Base-by-base conservation (phyloP, 2,329 filamentous ascomycete species). In the Metarhizium album region DNA sequence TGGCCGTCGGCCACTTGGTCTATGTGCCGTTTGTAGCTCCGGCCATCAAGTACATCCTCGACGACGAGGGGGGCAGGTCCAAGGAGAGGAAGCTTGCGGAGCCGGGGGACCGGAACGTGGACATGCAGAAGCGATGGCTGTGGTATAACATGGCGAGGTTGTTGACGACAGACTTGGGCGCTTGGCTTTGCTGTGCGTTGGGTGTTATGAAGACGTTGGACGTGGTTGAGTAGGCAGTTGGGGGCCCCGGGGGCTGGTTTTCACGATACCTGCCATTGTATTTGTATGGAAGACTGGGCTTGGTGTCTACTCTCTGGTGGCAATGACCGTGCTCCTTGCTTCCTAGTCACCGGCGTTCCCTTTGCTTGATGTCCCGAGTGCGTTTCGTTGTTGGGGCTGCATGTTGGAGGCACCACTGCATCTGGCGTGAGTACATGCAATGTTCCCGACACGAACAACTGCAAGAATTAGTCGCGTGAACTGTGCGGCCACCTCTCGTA, bases 11-110 rank as follows among this genome's bases (percentile, higher is more conserved):
- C 0, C 68, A 70, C 49, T 38, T 70, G 33, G 56, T 57, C 0
- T 70, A 61, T 48, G 61, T 62, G 23, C 68, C 67, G 16, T 55
- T 56, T 2, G 61, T 70, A 5, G 63, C 65, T 11, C 62, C 60
- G 42, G 59, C 59, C 40, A 58, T 70, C 31, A 60, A 58, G 54
- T 57, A 57, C 7, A 53, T 68, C 18, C 53, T 63, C 52, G 62
- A 65, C 13, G 60, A 60, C 13, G 54, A 55, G 53, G 53, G 54
- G 11, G 40, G 57, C 9, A 24, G 48, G 42, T 37, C 40, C 46
- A 57, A 37, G 49, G 51, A 38, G 50, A 45, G 52, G 53, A 48
- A 49, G 43, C 35, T 43, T 27, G 49, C 40, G 8, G 52, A 49
- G 48, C 48, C 52, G 45, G 60, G 57, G 43, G 56, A 55, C 35